Conservation (phyloP, 768 basidiomycete species). For the Pulveroboletus ravenelii region DNA sequence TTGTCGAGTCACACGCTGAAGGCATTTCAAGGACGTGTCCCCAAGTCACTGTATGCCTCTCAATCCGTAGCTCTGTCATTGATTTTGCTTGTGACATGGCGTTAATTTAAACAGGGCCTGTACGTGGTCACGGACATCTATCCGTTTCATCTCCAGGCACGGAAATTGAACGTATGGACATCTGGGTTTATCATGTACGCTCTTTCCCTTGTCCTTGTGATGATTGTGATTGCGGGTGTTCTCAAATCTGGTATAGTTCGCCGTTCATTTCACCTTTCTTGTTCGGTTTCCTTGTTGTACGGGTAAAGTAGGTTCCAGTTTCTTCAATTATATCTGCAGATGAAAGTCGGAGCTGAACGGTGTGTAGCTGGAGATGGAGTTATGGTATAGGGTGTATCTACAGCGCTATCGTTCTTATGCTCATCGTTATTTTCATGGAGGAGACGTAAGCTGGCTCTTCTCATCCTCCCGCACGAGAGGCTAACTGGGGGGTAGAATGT, state of each 20-base stretch:
- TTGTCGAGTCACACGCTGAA: not conserved
- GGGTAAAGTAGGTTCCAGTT: constrained; percentile 21
- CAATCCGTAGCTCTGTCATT: not conserved
- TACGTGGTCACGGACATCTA: constrained; percentile 47
- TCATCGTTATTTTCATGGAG: constrained; percentile 45
- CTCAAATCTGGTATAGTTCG: constrained; percentile 27
- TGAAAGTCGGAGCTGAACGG: not conserved
- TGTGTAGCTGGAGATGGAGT: constrained; percentile 44
- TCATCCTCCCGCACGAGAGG: not conserved
- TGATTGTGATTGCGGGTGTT: constrained; percentile 12
- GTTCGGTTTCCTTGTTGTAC: constrained; percentile 28
- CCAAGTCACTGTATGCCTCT: constrained; percentile 40
- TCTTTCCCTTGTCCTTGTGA: constrained; percentile 33
- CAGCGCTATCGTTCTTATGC: constrained; percentile 38
- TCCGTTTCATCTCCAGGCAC: constrained; percentile 51
- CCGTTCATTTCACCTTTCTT: constrained; percentile 28
- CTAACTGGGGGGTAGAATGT: constrained; percentile 34
- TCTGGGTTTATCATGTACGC: constrained; percentile 49
- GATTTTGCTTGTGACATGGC: not conserved
- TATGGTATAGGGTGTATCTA: constrained; percentile 51
- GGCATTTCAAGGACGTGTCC: constrained; percentile 40
- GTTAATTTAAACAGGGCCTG: constrained; percentile 30
- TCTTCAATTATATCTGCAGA: too few species aligned
- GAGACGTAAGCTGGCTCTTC: constrained; percentile 39
- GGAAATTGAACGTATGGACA: constrained; percentile 51